phyloP scores from a whole-genome alignment of 192 early-diverging fungal genomes.

The Mycoemilia scoparia region DNA sequence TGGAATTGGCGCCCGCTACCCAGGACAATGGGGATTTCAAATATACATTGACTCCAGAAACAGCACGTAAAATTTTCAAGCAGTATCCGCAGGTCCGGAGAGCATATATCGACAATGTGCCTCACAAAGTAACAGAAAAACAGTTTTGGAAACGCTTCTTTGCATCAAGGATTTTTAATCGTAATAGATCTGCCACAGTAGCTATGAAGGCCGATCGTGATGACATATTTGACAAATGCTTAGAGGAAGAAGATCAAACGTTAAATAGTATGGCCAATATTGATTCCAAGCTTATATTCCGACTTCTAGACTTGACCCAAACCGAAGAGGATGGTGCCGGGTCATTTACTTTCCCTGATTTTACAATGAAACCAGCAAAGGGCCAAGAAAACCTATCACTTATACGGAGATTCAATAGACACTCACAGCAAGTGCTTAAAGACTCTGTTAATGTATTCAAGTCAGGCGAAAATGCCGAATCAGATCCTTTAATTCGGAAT shows the following conservation, averaged over 20 bases:
- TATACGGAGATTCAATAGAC: conserved; percentile 75
- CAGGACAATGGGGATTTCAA: conserved; percentile 65
- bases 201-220: conserved; percentile 29
- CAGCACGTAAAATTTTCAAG: conserved; percentile 72
- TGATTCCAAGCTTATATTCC: conserved; percentile 36
- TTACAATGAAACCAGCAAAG: conserved; percentile 58
- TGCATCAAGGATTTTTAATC: conserved; percentile 67
- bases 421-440: conserved; percentile 64
- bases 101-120: conserved; percentile 67
- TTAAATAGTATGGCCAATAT: conserved; percentile 21
- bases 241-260: conserved; percentile 56
- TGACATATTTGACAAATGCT: conserved; percentile 62
- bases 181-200: conserved; percentile 40
- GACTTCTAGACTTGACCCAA: conserved; percentile 59
- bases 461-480: conserved; percentile 13
- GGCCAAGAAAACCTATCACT: conserved; percentile 41
- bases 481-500: neutral
- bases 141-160: conserved; percentile 82
- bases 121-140: conserved; percentile 48
- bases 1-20: conserved; percentile 40
- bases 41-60: conserved; percentile 73
- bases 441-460: conserved; percentile 9
- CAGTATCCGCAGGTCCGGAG: conserved; percentile 75
- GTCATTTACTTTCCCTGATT: conserved; percentile 59
- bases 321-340: conserved; percentile 67